Percentiles rank a stretch among this genome's conserved stretches.
Conservation (phyloP, 345 rosid species). For the Theobroma cacao region DNA sequence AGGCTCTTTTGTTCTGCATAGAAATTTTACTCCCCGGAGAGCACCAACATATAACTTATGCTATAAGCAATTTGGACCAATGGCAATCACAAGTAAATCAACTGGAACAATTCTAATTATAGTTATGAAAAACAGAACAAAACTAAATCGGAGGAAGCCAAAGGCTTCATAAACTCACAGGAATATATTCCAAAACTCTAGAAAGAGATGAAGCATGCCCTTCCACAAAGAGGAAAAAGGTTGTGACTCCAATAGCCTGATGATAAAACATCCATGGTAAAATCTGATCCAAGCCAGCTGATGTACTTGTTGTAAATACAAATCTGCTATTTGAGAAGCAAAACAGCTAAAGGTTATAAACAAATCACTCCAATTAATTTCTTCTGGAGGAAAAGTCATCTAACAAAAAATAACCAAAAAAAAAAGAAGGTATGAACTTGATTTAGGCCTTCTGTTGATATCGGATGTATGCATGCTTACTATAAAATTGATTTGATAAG, state of each 20-base stretch:
- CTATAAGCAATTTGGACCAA: conserved; percentile 12
- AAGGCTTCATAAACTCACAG: conserved; percentile 45
- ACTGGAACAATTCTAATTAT: neutral
- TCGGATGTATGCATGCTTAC: neutral
- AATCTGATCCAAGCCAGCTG: conserved; percentile 94
- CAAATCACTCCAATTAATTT: neutral
- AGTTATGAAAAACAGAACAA: conserved; percentile 12
- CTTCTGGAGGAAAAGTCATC: neutral
- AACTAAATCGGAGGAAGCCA: neutral
- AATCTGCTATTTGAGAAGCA: conserved; percentile 43
- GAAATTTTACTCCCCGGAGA: conserved; percentile 76
- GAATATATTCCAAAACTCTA: conserved; percentile 75
- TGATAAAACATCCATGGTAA: conserved; percentile 98
- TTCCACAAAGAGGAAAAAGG: conserved; percentile 88
- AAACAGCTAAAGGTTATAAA: neutral
- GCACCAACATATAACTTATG: conserved; percentile 11
- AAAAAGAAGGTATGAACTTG: neutral
- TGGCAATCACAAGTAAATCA: neutral
- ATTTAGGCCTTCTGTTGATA: neutral
- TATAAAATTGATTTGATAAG: neutral
- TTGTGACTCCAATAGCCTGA: conserved; percentile 88
- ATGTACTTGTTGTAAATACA: conserved; percentile 85
- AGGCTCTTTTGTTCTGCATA: conserved; percentile 77
- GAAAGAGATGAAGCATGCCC: conserved; percentile 94
- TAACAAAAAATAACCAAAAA: neutral